Percentiles rank a stretch among this genome's conserved stretches.
phyloP scores from a whole-genome alignment of 2,329 filamentous ascomycete genomes.

The Claviceps capensis region DNA sequence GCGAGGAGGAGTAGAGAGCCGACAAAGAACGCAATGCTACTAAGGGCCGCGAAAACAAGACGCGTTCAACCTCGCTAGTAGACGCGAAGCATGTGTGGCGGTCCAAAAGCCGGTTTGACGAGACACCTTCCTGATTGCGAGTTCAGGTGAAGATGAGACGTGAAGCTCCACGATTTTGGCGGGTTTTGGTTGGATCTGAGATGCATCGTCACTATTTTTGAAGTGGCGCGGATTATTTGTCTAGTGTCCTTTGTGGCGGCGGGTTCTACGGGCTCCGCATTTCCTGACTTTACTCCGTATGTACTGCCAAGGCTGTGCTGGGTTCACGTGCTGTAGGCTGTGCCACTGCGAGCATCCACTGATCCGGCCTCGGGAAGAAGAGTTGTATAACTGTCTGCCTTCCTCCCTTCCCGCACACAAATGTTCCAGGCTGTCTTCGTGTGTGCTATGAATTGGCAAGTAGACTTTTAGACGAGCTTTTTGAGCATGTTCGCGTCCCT shows the following conservation, averaged over 20 bases:
- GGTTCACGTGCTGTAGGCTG: too few species aligned
- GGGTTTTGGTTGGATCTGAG: not conserved
- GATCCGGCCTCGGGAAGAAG: too few species aligned
- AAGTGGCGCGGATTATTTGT: slow-evolving; percentile 7
- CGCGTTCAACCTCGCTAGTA: not conserved
- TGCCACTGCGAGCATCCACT: too few species aligned
- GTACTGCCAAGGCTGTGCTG: not conserved
- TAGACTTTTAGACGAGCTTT: not conserved
- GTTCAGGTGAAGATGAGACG: not conserved
- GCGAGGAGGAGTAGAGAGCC: slow-evolving; percentile 3
- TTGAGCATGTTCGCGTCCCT: not conserved
- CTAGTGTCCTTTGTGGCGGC: not conserved
- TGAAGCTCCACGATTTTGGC: not conserved
- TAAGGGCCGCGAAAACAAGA: not conserved
- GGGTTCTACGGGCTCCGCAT: not conserved
- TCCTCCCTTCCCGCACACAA: too few species aligned
- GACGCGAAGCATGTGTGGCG: not conserved
- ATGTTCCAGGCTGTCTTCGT: too few species aligned
- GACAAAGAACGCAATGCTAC: not conserved
- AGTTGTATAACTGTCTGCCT: too few species aligned
- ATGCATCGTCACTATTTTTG: slow-evolving; percentile 3
- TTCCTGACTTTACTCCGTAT: not conserved
- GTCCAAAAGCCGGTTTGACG: not conserved
- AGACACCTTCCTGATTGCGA: not conserved
- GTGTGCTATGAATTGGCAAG: not conserved